A percentile compares a stretch with the other conserved stretches of the same genome.
phyloP scores from a whole-genome alignment of 2,329 filamentous ascomycete genomes.

The Penicillium crustosum region DNA sequence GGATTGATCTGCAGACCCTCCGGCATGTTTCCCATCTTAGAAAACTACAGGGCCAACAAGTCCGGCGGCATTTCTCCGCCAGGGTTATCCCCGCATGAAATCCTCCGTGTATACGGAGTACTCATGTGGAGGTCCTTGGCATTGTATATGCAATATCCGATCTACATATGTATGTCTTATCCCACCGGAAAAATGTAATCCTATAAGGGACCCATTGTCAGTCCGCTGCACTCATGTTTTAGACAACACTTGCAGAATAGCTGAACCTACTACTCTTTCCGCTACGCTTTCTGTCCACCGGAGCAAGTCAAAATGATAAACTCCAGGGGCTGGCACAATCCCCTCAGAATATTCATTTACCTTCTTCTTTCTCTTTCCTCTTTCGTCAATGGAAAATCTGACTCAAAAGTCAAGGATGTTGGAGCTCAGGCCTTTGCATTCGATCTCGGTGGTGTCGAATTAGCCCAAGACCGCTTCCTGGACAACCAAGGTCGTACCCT shows the following conservation, averaged over 20 bases:
- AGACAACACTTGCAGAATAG: background rate
- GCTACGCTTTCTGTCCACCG: background rate
- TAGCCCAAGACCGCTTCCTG: conserved; percentile 33
- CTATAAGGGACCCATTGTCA: background rate
- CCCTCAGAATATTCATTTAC: background rate
- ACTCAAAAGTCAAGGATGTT: background rate
- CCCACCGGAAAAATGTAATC: background rate
- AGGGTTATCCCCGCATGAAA: background rate
- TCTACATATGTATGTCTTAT: background rate
- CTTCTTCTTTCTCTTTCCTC: background rate
- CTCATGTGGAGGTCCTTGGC: background rate
- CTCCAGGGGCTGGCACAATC: background rate
- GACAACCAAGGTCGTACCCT: conserved; percentile 52
- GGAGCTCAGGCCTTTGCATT: conserved; percentile 2
- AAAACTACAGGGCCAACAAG: background rate
- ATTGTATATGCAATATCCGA: background rate
- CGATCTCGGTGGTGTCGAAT: conserved; percentile 1
- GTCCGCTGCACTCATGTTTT: background rate
- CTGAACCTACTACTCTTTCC: background rate
- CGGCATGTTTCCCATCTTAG: background rate
- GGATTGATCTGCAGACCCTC: background rate
- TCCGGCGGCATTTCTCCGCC: background rate
- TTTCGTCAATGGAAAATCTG: background rate
- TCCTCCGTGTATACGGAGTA: background rate
- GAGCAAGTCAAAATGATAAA: background rate